Base-by-base conservation (phyloP, 2,329 filamentous ascomycete genomes). In the Neonectria magnoliae region DNA sequence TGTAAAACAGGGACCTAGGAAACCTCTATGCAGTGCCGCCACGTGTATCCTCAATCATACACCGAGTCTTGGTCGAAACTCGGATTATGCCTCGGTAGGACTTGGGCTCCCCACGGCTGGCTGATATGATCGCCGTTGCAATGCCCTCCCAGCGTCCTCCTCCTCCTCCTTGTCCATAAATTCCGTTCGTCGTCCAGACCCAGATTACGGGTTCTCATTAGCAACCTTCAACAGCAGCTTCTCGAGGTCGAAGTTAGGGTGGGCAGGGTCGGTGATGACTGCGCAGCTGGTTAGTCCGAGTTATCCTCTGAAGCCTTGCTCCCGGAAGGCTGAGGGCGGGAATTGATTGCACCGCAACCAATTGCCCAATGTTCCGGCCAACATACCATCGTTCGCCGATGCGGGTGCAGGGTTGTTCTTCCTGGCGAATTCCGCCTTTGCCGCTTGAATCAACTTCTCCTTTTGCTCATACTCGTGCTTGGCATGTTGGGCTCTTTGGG, bases 181-280 rank as follows among this genome's bases (percentile, higher is more conserved):
- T 57, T 63, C 52, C 53, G 48, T 60, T 66, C 57, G 56, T 48
- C 52, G 18, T 33, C 60, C 66, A 33, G 59, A 60, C 64, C 55
- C 62, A 64, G 64, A 66, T 68, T 83, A 87, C 73, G 84, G 79
- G 76, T 81, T 86, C 77, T 86, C 79, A 78, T 84, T 81, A 70
- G 81, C 74, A 74, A 93, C 82, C 74, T 88, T 85, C 76, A 88
- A 87, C 80, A 97, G 82, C 81, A 89, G 93, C 74, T 92, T 90
- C 85, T 98, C 95, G 74, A 98, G 86, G 80, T 99, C 94, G 84
- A 98, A 98, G 77, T 94, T 93, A 77, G 94, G 90, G 84, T 96
- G 90, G 77, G 91, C 88, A 66, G 91, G 91, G 82, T 98, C 91
- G 64, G 76, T 76, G 53, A 78, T 71, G 42, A 75, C 79, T 81